Conservation (phyloP, 148 eudicot genomes). For the Nyssa sinensis region DNA sequence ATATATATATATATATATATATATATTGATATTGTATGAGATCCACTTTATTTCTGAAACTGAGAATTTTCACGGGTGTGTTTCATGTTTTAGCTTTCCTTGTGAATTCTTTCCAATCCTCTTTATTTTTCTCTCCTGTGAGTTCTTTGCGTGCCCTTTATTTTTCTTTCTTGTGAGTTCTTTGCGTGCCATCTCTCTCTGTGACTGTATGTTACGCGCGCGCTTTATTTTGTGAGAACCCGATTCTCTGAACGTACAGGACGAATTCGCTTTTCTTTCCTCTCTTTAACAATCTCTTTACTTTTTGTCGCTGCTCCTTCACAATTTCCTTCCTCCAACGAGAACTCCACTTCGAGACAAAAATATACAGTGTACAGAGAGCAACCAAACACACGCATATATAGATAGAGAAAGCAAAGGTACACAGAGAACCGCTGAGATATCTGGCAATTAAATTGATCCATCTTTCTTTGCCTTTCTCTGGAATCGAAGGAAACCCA, state of each 20-base stretch:
- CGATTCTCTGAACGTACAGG: slow-evolving; percentile 27
- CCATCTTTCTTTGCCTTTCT: neutral
- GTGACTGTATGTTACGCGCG: neutral
- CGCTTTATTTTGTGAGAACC: slow-evolving; percentile 27
- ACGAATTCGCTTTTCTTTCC: slow-evolving; percentile 23
- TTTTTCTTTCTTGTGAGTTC: neutral
- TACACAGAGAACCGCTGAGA: neutral
- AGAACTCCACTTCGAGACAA: neutral
- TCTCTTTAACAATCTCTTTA: slow-evolving; percentile 1
- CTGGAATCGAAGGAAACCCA: neutral
- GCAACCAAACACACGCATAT: neutral
- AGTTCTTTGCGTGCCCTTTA: neutral
- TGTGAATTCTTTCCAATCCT: neutral
- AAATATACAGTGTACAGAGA: too few relatives aligned
- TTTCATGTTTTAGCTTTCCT: neutral
- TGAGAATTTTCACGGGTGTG: slow-evolving; percentile 10
- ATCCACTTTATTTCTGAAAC: slow-evolving; percentile 6
- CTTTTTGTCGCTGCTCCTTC: slow-evolving; percentile 13
- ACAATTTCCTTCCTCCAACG: neutral
- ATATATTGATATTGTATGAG: neutral
- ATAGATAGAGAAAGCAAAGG: neutral
- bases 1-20: neutral
- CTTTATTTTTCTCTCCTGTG: slow-evolving; percentile 1
- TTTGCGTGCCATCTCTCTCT: neutral
- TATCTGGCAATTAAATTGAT: slow-evolving; percentile 12